A percentile compares a stretch with the other conserved stretches of the same genome.
Conservation (phyloP, 73 alveolate species). For the Uronychia binucleata region DNA sequence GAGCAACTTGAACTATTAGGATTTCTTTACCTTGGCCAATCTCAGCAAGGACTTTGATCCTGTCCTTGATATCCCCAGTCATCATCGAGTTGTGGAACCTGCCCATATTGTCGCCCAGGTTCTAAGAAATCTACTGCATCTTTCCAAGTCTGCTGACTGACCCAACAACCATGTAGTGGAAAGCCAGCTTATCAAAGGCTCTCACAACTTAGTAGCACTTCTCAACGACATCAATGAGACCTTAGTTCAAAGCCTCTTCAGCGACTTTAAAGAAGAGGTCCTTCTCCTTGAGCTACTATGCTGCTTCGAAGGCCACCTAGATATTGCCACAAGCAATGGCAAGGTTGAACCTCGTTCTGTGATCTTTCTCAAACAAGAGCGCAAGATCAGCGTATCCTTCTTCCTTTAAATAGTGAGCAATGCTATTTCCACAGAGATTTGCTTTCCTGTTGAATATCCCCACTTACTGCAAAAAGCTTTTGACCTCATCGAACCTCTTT, state of each 20-base stretch:
- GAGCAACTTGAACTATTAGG: constrained; percentile 22
- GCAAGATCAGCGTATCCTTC: constrained; percentile 78
- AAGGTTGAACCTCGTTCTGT: constrained; percentile 69
- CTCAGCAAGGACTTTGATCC: constrained; percentile 81
- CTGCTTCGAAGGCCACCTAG: constrained; percentile 90
- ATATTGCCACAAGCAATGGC: constrained; percentile 94
- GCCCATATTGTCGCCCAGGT: constrained; percentile 64
- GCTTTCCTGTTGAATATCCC: not conserved
- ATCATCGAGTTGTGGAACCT: constrained; percentile 74
- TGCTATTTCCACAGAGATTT: constrained; percentile 65
- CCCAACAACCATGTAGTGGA: constrained; percentile 89
- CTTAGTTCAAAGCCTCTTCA: constrained; percentile 90
- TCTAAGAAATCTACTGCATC: constrained; percentile 74
- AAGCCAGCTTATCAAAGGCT: constrained; percentile 85
- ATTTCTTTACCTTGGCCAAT: constrained; percentile 58
- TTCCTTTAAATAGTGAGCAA: constrained; percentile 68
- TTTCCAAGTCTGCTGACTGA: constrained; percentile 66
- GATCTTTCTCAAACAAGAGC: constrained; percentile 58
- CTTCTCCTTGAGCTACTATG: constrained; percentile 80
- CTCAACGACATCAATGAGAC: constrained; percentile 92
- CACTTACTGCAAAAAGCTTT: constrained; percentile 54
- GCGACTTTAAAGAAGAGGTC: constrained; percentile 88
- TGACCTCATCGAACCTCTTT: constrained; percentile 64
- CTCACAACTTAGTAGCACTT: constrained; percentile 87
- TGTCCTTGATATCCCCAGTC: constrained; percentile 76